Evolutionary conservation across 2,329 filamentous ascomycete genomes (phyloP).

Genomic region (Phialocephala sp.): DNA sequence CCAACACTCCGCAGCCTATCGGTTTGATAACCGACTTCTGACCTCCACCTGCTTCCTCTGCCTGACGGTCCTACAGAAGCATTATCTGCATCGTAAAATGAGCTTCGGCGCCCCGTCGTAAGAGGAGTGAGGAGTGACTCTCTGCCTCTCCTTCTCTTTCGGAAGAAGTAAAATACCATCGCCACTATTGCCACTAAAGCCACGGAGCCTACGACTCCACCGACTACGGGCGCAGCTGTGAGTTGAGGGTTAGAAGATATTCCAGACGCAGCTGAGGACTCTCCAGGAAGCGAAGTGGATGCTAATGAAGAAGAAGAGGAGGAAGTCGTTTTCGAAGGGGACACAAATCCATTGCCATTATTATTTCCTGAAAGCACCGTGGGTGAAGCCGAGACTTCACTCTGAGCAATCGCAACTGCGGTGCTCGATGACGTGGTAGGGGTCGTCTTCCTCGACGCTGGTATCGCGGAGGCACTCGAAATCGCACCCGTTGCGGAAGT

Average conservation of each 20-base stretch:
- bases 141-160: slow-evolving; percentile 32
- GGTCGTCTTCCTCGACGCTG: slow-evolving; percentile 36
- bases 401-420: slow-evolving; percentile 35
- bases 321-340: slow-evolving; percentile 27
- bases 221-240: slow-evolving; percentile 37
- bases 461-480: slow-evolving; percentile 22
- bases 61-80: slow-evolving; percentile 29
- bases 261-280: slow-evolving; percentile 30
- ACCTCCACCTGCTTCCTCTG: slow-evolving; percentile 30
- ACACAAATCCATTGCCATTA: slow-evolving; percentile 19
- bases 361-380: slow-evolving; percentile 23
- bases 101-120: slow-evolving; percentile 28
- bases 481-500: slow-evolving; percentile 14
- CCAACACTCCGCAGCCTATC: slow-evolving; percentile 28
- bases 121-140: slow-evolving; percentile 39
- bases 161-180: slow-evolving; percentile 39
- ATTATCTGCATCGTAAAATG: slow-evolving; percentile 38
- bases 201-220: slow-evolving; percentile 39
- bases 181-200: slow-evolving; percentile 37
- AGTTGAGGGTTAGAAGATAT: slow-evolving; percentile 31
- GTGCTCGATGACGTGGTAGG: slow-evolving; percentile 36
- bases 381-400: slow-evolving; percentile 31
- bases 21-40: slow-evolving; percentile 24
- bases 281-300: slow-evolving; percentile 15
- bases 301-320: slow-evolving; percentile 25